Conservation (phyloP, 164 flowering plant species). For the Vitis rupestris region DNA sequence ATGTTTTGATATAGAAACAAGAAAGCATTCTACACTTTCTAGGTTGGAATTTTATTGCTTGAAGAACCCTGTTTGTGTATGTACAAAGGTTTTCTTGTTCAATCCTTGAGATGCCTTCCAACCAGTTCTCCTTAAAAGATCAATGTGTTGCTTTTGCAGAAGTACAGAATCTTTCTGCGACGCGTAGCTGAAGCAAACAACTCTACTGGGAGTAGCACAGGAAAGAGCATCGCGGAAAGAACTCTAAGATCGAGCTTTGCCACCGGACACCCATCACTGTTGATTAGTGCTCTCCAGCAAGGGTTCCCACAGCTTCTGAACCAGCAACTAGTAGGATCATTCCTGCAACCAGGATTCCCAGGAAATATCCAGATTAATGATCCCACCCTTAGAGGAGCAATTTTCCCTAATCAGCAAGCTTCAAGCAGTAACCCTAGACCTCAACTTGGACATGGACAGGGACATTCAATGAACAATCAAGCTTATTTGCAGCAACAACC, state of each 20-base stretch:
- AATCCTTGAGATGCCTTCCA: too few species aligned
- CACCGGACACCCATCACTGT: constrained; percentile 1
- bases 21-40: too few species aligned
- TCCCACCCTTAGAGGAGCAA: neutral
- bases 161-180: constrained; percentile 33
- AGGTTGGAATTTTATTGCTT: too few species aligned
- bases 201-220: neutral
- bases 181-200: constrained; percentile 12
- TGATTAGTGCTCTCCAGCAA: neutral
- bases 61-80: too few species aligned
- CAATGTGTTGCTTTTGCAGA: constrained; percentile 16
- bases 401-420: neutral
- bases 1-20: too few species aligned
- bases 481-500: neutral
- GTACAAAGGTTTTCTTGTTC: too few species aligned
- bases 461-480: neutral
- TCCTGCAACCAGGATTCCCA: constrained; percentile 2
- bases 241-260: constrained; percentile 20
- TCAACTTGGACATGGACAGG: constrained; percentile 4
- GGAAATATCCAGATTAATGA: neutral
- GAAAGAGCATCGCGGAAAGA: constrained; percentile 4
- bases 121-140: too few species aligned
- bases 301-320: neutral
- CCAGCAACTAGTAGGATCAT: neutral
- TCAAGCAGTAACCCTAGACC: neutral